Percentiles rank a stretch among this genome's conserved stretches.
Evolutionary conservation across 805 yeast genomes (phyloP).

Genomic region (Candida corydali): DNA sequence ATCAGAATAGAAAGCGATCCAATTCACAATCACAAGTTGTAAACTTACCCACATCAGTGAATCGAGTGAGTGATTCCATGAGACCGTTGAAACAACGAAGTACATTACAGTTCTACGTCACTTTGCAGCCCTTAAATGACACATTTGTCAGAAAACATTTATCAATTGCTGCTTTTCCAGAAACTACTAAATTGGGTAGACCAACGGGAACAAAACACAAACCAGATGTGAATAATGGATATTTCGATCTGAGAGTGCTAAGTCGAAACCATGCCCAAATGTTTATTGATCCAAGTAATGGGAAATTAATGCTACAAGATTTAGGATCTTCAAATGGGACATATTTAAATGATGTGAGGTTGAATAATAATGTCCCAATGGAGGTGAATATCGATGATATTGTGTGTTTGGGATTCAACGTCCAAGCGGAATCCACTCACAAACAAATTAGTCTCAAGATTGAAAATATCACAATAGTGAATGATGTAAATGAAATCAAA

Average conservation of each 20-base stretch:
- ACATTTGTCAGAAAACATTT: constrained; percentile 79
- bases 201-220: constrained; percentile 67
- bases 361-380: constrained; percentile 56
- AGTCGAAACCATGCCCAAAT: constrained; percentile 93
- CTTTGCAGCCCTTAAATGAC: constrained; percentile 71
- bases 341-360: constrained; percentile 72
- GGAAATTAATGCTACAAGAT: constrained; percentile 75
- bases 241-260: constrained; percentile 88
- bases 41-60: constrained; percentile 14
- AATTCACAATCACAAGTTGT: constrained; percentile 41
- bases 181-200: constrained; percentile 81
- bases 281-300: constrained; percentile 61
- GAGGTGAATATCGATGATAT: constrained; percentile 75
- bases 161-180: constrained; percentile 77
- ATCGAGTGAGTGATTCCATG: background rate
- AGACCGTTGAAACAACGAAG: constrained; percentile 14
- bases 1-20: constrained; percentile 27
- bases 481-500: constrained; percentile 10
- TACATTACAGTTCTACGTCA: constrained; percentile 52
- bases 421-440: constrained; percentile 65
- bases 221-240: constrained; percentile 76
- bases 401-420: constrained; percentile 93
- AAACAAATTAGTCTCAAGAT: constrained; percentile 82
- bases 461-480: constrained; percentile 61
- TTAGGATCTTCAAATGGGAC: constrained; percentile 94